Evolutionary conservation across 1,139 yeast genomes (phyloP).

Genomic region (Nadsonia commutata): DNA sequence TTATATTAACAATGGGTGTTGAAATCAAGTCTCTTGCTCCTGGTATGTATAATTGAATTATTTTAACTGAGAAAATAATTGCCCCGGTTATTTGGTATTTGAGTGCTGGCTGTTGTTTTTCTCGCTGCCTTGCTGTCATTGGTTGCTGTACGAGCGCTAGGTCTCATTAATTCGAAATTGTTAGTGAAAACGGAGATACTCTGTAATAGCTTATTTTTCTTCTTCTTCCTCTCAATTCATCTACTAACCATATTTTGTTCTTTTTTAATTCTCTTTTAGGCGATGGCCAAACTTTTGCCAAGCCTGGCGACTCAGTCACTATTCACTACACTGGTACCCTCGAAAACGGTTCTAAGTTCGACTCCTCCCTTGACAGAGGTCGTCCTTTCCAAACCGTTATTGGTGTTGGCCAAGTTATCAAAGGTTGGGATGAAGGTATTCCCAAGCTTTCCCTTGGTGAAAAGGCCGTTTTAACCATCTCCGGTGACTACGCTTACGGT

Average conservation of each 20-base stretch:
- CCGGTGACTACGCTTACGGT: slow-evolving; percentile 90
- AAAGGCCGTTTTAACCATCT: slow-evolving; percentile 80
- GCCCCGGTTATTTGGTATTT: too few species aligned
- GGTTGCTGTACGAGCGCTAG: too few species aligned
- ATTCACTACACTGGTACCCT: slow-evolving; percentile 94
- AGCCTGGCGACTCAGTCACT: slow-evolving; percentile 62
- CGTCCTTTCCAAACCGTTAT: slow-evolving; percentile 84
- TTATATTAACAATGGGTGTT: slow-evolving; percentile 24
- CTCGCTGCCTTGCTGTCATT: too few species aligned
- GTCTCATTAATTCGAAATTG: too few species aligned
- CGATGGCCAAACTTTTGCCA: slow-evolving; percentile 78
- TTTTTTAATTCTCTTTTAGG: slow-evolving; percentile 25
- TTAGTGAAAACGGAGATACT: too few species aligned
- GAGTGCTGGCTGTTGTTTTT: too few species aligned
- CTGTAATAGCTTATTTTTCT: slow-evolving; percentile 1
- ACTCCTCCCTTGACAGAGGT: slow-evolving; percentile 87
- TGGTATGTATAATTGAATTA: too few species aligned
- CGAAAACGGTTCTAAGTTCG: slow-evolving; percentile 88
- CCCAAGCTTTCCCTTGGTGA: slow-evolving; percentile 87
- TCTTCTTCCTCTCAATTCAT: neutral
- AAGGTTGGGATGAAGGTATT: slow-evolving; percentile 92
- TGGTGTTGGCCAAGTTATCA: slow-evolving; percentile 93
- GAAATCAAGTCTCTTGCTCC: slow-evolving; percentile 24
- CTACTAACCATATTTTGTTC: neutral
- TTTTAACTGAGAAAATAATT: too few species aligned